A percentile compares a stretch with the other conserved stretches of the same genome.
Evolutionary conservation across 2,329 filamentous ascomycete species (phyloP).

Genomic region (Lasiodiplodia hormozganensis): DNA sequence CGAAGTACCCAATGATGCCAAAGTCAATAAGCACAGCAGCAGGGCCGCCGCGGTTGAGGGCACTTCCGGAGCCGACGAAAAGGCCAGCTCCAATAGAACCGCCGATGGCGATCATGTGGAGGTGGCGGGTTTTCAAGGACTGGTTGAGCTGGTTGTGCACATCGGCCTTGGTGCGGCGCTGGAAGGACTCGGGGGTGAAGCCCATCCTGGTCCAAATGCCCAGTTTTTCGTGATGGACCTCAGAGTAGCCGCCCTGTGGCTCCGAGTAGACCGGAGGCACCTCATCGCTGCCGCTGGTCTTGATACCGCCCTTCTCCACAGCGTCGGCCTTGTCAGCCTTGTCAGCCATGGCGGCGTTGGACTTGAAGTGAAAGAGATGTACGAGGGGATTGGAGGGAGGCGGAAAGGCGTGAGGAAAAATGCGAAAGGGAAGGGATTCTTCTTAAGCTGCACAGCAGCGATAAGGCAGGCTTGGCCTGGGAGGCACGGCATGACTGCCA

Average conservation of each 20-base stretch:
- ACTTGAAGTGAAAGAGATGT: not conserved
- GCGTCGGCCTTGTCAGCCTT: conserved; percentile 25
- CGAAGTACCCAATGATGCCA: conserved; percentile 66
- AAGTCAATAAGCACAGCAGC: conserved; percentile 45
- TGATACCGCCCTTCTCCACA: conserved; percentile 24
- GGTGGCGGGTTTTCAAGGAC: conserved; percentile 61
- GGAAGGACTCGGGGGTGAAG: conserved; percentile 49
- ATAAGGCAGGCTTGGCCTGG: conserved; percentile 8
- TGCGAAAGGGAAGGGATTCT: not conserved
- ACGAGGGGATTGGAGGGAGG: not conserved
- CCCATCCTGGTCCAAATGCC: conserved; percentile 49
- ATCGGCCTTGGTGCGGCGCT: conserved; percentile 37
- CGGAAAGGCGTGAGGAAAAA: not conserved
- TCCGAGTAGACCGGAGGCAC: not conserved
- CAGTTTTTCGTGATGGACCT: conserved; percentile 24
- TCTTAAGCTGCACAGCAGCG: conserved; percentile 1
- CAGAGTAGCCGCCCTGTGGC: not conserved
- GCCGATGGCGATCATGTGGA: conserved; percentile 98
- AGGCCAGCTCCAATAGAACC: conserved; percentile 80
- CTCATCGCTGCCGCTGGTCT: conserved; percentile 25
- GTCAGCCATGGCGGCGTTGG: conserved; percentile 12
- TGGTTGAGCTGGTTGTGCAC: conserved; percentile 67
- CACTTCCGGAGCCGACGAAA: conserved; percentile 75
- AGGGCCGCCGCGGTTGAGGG: conserved; percentile 48
- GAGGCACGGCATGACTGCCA: not conserved